These are phyloP conservation scores for Corymbia calophylla DNA, from an alignment of 441 rosid genomes.

Conservation along the genomic window DNA sequence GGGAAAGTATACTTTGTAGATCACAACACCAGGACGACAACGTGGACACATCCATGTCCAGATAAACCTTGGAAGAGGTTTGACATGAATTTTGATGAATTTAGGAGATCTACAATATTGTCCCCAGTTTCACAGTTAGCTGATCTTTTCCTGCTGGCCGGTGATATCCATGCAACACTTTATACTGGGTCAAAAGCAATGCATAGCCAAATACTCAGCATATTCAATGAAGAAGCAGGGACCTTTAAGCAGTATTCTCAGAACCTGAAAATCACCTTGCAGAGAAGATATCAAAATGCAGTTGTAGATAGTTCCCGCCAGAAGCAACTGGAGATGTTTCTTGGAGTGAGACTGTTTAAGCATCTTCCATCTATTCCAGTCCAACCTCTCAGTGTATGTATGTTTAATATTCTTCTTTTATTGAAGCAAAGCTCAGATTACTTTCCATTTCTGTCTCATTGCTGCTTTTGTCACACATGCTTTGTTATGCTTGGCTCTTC, in stretches of 20 bases:
- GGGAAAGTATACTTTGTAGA: constrained; percentile 86
- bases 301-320: constrained; percentile 94
- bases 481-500: not conserved
- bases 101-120: constrained; percentile 82
- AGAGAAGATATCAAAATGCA: constrained; percentile 89
- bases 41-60: constrained; percentile 97
- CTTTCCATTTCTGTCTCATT: not conserved
- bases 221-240: constrained; percentile 92
- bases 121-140: constrained; percentile 88
- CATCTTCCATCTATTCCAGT: constrained; percentile 90
- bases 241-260: constrained; percentile 89
- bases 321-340: constrained; percentile 96
- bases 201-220: constrained; percentile 97
- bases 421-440: not conserved
- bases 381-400: constrained; percentile 79
- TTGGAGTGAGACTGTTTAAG: constrained; percentile 91
- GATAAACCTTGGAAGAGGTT: constrained; percentile 99
- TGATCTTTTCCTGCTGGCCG: constrained; percentile 90
- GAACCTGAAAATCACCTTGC: constrained; percentile 85
- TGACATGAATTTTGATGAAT: constrained; percentile 86
- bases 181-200: constrained; percentile 99
- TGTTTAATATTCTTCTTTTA: not conserved
- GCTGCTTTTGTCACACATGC: not conserved
- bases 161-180: constrained; percentile 97
- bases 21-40: constrained; percentile 91